phyloP scores from a whole-genome alignment of 768 basidiomycete genomes.

The Tylopilus rubrobrunneus region DNA sequence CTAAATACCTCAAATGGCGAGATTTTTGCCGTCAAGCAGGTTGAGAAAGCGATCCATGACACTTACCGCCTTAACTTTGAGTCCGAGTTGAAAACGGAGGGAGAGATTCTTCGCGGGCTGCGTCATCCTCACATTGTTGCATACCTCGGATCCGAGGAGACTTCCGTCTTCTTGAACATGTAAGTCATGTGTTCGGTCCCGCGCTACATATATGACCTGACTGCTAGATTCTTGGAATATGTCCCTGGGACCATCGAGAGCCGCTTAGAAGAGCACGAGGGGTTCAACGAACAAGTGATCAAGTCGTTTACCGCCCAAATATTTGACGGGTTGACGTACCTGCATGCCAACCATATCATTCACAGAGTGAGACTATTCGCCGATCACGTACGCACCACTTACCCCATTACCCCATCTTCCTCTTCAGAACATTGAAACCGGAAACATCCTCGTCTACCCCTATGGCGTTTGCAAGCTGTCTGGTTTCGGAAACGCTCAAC shows the following conservation, averaged over 20 bases:
- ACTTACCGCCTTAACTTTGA: conserved; percentile 77
- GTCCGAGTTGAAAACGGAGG: conserved; percentile 85
- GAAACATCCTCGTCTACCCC: conserved; percentile 90
- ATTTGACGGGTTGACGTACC: conserved; percentile 80
- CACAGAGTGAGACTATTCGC: conserved; percentile 61
- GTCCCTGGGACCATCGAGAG: conserved; percentile 90
- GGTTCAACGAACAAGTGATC: conserved; percentile 83
- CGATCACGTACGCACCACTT: not conserved
- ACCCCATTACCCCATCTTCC: too few relatives aligned
- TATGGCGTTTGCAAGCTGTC: conserved; percentile 91
- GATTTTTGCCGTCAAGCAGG: conserved; percentile 98
- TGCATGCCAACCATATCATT: conserved; percentile 83
- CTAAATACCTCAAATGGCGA: conserved; percentile 91
- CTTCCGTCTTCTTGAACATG: conserved; percentile 81
- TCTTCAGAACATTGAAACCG: conserved; percentile 83
- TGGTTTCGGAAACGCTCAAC: conserved; percentile 93
- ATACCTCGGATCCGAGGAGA: conserved; percentile 90
- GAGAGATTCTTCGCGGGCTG: conserved; percentile 86
- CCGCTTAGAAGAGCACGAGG: conserved; percentile 80
- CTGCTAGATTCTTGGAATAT: conserved; percentile 86
- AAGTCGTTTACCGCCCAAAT: conserved; percentile 90
- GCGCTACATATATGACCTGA: too few relatives aligned
- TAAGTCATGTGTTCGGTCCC: conserved; percentile 38
- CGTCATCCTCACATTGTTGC: conserved; percentile 95
- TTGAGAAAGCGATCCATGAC: conserved; percentile 87